Base-by-base conservation (phyloP, 1,284 basidiomycete species). In the Blastosporella zonata region DNA sequence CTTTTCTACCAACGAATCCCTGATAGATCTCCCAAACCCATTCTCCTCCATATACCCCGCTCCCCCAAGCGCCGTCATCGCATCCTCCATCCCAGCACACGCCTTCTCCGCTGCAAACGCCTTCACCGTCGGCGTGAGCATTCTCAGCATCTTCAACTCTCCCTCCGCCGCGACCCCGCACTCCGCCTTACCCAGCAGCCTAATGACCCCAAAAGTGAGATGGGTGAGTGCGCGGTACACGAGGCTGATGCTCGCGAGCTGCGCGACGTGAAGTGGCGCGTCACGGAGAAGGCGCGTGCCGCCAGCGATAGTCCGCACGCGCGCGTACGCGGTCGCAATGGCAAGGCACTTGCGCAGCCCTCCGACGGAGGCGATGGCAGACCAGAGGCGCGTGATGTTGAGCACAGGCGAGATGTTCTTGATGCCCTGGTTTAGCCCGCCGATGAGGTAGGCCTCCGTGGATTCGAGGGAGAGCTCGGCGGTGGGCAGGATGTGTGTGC, bases 41-140 rank as follows among this genome's bases (percentile, higher is more conserved):
- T 79, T 83, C 61, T 92, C 88, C 58, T 89, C 85, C 87, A 92
- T 90, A 59, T 90, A 92, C 0, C 89, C 89, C 44, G 84, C 82
- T 1, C 88, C 89, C 23, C 89, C 89, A 2, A 91, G 69, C 3
- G 81, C 71, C 34, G 81, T 73, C 85, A 92, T 90, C 34, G 84
- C 79, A 52, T 87, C 84, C 53, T 87, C 81, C 71, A 89, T 82
- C 3, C 78, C 82, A 0, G 74, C 64, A 41, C 74, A 75, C 0
- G 78, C 78, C 57, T 81, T 81, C 51, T 86, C 81, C 6, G 88
- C 78, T 2, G 77, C 74, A 62, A 87, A 91, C 0, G 82, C 86
- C 62, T 92, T 92, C 31, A 77, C 70, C 0, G 82, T 77, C 2
- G 87, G 82, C 0, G 87, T 91, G 46, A 91, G 62, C 55, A 91